Base-by-base conservation (phyloP, 78 protist genomes). In the Dictyostelium capitatum region DNA sequence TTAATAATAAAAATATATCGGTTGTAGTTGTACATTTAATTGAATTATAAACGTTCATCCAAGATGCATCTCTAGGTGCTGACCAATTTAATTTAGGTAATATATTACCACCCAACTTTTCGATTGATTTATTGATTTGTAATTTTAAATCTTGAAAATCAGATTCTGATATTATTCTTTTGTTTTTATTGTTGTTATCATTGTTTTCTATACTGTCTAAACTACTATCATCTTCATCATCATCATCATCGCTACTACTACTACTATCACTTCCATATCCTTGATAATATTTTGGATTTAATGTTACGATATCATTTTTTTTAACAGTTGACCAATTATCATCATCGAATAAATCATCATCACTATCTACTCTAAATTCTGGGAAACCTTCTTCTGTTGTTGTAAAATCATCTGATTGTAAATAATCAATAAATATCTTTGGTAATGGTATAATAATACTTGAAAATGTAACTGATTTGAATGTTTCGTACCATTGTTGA, bases 61-160 rank as follows among this genome's bases (percentile, higher is more conserved):
- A 95, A 8, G 82, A 46, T 48, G 97, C 97, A 65, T 95, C 97
- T 67, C 64, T 77, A 0, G 97, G 97, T 4, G 94, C 10, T 19
- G 90, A 79, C 97, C 97, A 95, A 43, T 82, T 81, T 48, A 95
- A 48, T 80, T 95, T 95, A 20, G 97, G 95, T 6, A 95, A 7
- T 8, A 89, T 81, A 7, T 50, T 23, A 4, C 97, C 97, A 62
- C 85, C 96, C 19, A 78, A 15, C n/a, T 43, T 47, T 32, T 10
- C 73, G n/a, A 90, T 95, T 48, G 80, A 74, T 12, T 57, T 85
- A 0, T 51, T 46, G 25, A 95, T 82, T 30, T 46, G 19, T 9
- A 28, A 59, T 14, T 72, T 53, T 46, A 92, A 73, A 14, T 89
- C 84, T 70, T 82, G 53, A 50, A 95, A 82, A 20, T 75, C 75